A percentile compares a stretch with the other conserved stretches of the same genome.
Evolutionary conservation across 2,329 filamentous ascomycete genomes (phyloP).

Genomic region (Nemania sp.): DNA sequence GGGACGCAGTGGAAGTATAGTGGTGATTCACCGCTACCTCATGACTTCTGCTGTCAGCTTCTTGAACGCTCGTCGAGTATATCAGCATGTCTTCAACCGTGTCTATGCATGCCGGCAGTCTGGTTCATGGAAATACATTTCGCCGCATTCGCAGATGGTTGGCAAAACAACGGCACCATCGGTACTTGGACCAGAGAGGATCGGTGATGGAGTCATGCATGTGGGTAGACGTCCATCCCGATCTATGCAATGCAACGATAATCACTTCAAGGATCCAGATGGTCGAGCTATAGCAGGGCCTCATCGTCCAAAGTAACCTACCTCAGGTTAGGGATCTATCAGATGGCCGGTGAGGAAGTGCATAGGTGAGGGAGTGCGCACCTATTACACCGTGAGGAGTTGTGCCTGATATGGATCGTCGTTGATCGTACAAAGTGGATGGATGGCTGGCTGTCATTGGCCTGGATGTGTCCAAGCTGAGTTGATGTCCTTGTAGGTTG

Average conservation of each 20-base stretch:
- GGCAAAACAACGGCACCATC: neutral
- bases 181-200: constrained; percentile 2
- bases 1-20: too few relatives aligned
- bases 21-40: too few relatives aligned
- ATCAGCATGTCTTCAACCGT: neutral
- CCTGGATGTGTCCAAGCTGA: neutral
- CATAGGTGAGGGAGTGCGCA: neutral
- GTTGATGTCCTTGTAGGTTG: too few relatives aligned
- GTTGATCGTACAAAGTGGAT: constrained; percentile 4
- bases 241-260: constrained; percentile 14
- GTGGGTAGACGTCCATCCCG: neutral
- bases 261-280: neutral
- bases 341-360: neutral
- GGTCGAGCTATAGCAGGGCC: neutral
- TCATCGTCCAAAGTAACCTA: neutral
- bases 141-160: constrained; percentile 19
- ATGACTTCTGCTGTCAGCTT: too few relatives aligned
- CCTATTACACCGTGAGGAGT: neutral
- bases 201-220: neutral
- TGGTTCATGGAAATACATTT: constrained; percentile 31
- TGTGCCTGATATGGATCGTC: neutral
- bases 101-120: constrained; percentile 39
- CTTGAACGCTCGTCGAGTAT: too few relatives aligned
- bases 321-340: too few relatives aligned
- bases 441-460: neutral